Percentiles rank a stretch among this genome's conserved stretches.
phyloP scores from a whole-genome alignment of 2,329 filamentous ascomycete species.

The Fusarium tupiense region DNA sequence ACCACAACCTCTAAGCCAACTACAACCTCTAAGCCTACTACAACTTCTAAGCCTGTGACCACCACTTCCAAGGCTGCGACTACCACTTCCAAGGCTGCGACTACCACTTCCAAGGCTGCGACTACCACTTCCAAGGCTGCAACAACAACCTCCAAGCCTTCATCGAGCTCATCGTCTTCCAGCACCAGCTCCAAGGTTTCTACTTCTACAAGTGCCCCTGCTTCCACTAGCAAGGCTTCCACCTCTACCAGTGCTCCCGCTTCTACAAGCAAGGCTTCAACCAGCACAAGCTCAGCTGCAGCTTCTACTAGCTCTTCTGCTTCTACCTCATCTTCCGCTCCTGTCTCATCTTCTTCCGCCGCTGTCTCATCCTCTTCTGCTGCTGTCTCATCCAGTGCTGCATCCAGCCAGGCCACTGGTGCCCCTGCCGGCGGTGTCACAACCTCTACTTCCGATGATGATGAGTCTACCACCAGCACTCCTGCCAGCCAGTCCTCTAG shows the following conservation, averaged over 20 bases:
- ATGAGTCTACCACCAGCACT: not conserved
- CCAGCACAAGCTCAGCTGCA: not conserved
- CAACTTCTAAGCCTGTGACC: not conserved
- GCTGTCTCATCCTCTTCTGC: not conserved
- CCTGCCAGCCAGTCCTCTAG: not conserved
- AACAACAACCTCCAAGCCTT: not conserved
- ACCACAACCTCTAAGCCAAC: not conserved
- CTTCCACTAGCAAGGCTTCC: not conserved
- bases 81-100: not conserved
- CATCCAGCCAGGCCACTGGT: not conserved
- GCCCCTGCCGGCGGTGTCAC: not conserved
- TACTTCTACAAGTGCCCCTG: not conserved
- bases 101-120: not conserved
- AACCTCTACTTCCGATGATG: not conserved
- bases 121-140: not conserved
- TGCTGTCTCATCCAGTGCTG: not conserved
- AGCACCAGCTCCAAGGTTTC: not conserved
- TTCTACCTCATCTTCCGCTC: not conserved
- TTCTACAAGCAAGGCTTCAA: not conserved
- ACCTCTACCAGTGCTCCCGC: not conserved
- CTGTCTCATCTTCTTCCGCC: too few species aligned
- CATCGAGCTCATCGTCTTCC: not conserved
- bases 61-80: not conserved
- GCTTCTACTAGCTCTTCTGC: not conserved
- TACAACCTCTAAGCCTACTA: fast-evolving